Base-by-base conservation (phyloP, 2,329 filamentous ascomycete genomes). In the Beauveria caledonica region DNA sequence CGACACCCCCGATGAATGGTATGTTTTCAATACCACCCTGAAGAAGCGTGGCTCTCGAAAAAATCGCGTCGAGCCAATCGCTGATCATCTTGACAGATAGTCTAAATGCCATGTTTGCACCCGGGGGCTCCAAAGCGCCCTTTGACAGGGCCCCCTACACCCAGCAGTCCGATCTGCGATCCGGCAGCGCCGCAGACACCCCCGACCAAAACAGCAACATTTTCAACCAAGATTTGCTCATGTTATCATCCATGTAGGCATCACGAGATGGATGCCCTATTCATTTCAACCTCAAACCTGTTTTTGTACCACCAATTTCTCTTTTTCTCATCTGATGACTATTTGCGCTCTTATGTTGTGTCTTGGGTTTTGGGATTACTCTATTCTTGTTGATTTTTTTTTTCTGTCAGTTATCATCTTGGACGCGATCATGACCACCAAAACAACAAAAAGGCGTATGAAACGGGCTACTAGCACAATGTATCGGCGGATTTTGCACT, bases 371-470 rank as follows among this genome's bases (percentile, higher is more conserved):
- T 39, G 49, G 49, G 39, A 23, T 29, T 36, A 21, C 33, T 36
- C 33, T 36, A 3, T 36, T 15, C 5, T 6, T 13, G 33, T 36
- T 15, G 33, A 36, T 11, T 13, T 13, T n/a, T 36, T 42, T 40
- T 39, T 7, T 42, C 15, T 21, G 3, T n/a, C 17, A 36, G 33
- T 36, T 45, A 13, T 33, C 23, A 17, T 48, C 25, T 33, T 52
- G n/a, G 21, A 60, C 40, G 58, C 29, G 58, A 54, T 11, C 58
- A 60, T 49, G 58, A 60, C 49, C 49, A 53, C 40, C 40, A 48
- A 52, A 42, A 42, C 11, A 39, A 23, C n/a, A 42, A 53, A 53
- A 53, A 29, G n/a, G 36, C 19, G n/a, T n/a, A 52, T 13, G 50
- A 54, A 53, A 60, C 49, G 27, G 54, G 44, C 27, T 49, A 57